Percentiles rank a stretch among this genome's conserved stretches.
Evolutionary conservation across 352 stramenopile species (phyloP).

Genomic region (Plasmopara halstedii): DNA sequence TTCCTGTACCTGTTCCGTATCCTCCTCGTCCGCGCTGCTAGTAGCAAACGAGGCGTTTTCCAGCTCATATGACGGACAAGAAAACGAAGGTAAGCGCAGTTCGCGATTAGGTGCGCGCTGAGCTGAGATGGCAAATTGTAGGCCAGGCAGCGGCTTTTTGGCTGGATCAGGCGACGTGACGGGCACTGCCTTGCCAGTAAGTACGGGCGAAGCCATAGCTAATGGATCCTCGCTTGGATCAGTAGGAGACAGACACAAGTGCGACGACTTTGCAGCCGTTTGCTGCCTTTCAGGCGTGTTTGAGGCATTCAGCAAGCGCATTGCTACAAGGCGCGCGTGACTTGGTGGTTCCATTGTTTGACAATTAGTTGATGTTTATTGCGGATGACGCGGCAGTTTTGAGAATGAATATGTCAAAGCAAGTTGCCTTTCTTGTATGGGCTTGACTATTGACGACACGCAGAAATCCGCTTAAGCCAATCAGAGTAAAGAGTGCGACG

Average conservation of each 20-base stretch:
- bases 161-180: conserved; percentile 35
- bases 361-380: not conserved
- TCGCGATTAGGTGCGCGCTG: conserved; percentile 30
- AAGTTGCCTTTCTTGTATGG: conserved; percentile 17
- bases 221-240: conserved; percentile 21
- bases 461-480: conserved; percentile 12
- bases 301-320: conserved; percentile 15
- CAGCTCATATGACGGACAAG: conserved; percentile 29
- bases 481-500: conserved; percentile 21
- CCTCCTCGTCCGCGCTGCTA: conserved; percentile 18
- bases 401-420: conserved; percentile 17
- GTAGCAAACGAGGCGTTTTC: conserved; percentile 14
- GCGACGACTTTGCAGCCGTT: conserved; percentile 6
- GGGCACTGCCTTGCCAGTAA: conserved; percentile 26
- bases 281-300: conserved; percentile 14
- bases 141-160: conserved; percentile 50
- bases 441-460: conserved; percentile 22
- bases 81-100: conserved; percentile 49
- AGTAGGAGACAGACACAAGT: conserved; percentile 23
- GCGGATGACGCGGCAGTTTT: conserved; percentile 16
- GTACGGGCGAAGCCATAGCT: conserved; percentile 30
- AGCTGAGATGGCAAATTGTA: conserved; percentile 58
- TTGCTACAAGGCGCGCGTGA: conserved; percentile 21
- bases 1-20: conserved; percentile 12
- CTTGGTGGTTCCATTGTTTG: conserved; percentile 16